Evolutionary conservation across 1,284 basidiomycete species (phyloP).

Genomic region (Ustilago cynodontis): DNA sequence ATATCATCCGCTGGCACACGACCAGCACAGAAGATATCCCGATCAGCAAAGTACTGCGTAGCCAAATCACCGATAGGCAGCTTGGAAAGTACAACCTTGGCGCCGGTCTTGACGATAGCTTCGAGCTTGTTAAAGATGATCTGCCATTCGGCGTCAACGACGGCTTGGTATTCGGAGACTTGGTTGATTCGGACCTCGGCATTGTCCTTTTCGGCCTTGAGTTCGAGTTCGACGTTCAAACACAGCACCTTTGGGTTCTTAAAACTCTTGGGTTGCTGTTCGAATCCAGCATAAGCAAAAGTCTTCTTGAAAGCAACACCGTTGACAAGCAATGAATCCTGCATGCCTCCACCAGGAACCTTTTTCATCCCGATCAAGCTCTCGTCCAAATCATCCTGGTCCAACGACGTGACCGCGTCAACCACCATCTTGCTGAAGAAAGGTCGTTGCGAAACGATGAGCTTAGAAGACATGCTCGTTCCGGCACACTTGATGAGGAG

Average conservation of each 20-base stretch:
- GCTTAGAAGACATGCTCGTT: slow-evolving; percentile 99
- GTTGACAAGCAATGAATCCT: slow-evolving; percentile 86
- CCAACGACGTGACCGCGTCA: slow-evolving; percentile 83
- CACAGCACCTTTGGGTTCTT: slow-evolving; percentile 88
- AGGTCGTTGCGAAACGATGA: slow-evolving; percentile 98
- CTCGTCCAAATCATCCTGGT: slow-evolving; percentile 94
- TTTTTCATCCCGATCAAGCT: slow-evolving; percentile 98
- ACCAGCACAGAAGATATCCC: slow-evolving; percentile 98
- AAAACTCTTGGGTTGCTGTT: slow-evolving; percentile 98
- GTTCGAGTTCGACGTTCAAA: slow-evolving; percentile 96
- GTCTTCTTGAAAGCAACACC: slow-evolving; percentile 99
- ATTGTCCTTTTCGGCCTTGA: slow-evolving; percentile 99
- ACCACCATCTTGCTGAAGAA: slow-evolving; percentile 99
- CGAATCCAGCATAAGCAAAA: slow-evolving; percentile 98
- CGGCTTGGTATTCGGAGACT: slow-evolving; percentile 89
- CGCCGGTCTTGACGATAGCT: slow-evolving; percentile 94
- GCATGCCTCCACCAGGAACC: slow-evolving; percentile 98
- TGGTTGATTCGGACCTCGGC: slow-evolving; percentile 97
- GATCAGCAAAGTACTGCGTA: slow-evolving; percentile 99
- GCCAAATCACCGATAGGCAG: slow-evolving; percentile 98
- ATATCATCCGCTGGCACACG: slow-evolving; percentile 92
- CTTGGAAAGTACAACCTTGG: slow-evolving; percentile 97
- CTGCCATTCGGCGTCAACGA: slow-evolving; percentile 99
- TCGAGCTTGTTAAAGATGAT: slow-evolving; percentile 99
- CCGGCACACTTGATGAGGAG: slow-evolving; percentile 95